Conservation (phyloP, 768 basidiomycete species). For the Naganishia vishniacii region DNA sequence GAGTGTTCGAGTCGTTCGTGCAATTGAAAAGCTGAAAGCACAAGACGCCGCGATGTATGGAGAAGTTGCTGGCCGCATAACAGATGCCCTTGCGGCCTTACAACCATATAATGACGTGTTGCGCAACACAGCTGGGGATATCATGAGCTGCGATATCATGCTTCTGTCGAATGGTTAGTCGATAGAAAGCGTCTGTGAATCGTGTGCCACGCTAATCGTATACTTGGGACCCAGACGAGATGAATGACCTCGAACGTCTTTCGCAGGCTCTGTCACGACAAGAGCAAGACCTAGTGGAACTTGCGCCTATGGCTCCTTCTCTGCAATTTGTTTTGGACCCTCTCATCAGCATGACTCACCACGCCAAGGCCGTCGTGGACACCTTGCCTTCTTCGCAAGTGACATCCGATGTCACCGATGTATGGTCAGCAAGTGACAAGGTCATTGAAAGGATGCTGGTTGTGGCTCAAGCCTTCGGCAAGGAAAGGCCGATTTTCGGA, state of each 20-base stretch:
- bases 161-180: neutral
- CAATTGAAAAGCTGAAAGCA: neutral
- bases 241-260: neutral
- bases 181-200: neutral
- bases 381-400: slow-evolving; percentile 2
- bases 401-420: slow-evolving; percentile 13
- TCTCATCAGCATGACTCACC: neutral
- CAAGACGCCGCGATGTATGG: neutral
- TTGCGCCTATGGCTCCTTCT: neutral
- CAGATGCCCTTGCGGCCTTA: neutral
- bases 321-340: neutral
- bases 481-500: neutral
- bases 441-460: slow-evolving; percentile 64
- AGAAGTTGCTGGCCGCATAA: neutral
- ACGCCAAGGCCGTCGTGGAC: slow-evolving; percentile 1
- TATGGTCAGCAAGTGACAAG: slow-evolving; percentile 36
- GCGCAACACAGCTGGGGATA: neutral
- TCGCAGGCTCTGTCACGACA: neutral
- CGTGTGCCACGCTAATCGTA: neutral
- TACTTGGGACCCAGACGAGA: neutral
- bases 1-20: neutral
- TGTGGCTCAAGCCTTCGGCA: slow-evolving; percentile 58
- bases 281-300: neutral
- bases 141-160: slow-evolving; percentile 5
- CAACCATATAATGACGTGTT: slow-evolving; percentile 1